Evolutionary conservation across 129 eudicot genomes (phyloP), one percentile per base, ranked within the genome.

Genomic region (Erigeron canadensis): DNA sequence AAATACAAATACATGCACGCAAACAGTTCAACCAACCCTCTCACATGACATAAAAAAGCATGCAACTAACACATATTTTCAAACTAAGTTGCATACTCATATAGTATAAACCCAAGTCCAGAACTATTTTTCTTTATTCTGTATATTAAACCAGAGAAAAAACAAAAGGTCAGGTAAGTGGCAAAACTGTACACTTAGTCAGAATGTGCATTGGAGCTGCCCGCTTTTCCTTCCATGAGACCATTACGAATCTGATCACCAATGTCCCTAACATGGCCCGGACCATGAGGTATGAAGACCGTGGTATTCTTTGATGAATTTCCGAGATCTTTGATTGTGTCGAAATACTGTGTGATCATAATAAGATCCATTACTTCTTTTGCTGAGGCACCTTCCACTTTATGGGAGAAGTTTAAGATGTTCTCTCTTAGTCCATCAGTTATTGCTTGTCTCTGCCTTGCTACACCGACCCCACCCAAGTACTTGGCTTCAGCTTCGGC

Each of bases 281-380:
- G 98, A 1, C 98, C 98, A 47, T 94, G 98, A 8, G 98, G 98
- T 61, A 94, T 63, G 82, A 94, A 94, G 37, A 94, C 91, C 1
- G 98, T 89, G 18, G 98, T 89, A 74, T 94, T 94, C 83, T 89
- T 89, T 7, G 98, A 94, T 6, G 89, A 79, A 74, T 77, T 89
- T 10, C 98, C 98, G n/a, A 94, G 93, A 82, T 94, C 98, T 55
- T 86, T 89, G 78, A 94, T 79, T 0, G 97, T 94, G 81, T 94
- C 98, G 34, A 94, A 94, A 77, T 94, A 94, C 75, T 94, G 98
- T 10, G 98, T 94, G 74, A 94, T 84, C 98, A 94, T 87, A 11
- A 94, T 94, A 46, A 94, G 97, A 79, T 94, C 98, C 98, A 94
- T 89, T 41, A 94, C 93, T 59, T 94, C 98, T 76, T 94, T 94